Base-by-base conservation (phyloP, 2,329 filamentous ascomycete species). In the Calcarisporium arbuscula region DNA sequence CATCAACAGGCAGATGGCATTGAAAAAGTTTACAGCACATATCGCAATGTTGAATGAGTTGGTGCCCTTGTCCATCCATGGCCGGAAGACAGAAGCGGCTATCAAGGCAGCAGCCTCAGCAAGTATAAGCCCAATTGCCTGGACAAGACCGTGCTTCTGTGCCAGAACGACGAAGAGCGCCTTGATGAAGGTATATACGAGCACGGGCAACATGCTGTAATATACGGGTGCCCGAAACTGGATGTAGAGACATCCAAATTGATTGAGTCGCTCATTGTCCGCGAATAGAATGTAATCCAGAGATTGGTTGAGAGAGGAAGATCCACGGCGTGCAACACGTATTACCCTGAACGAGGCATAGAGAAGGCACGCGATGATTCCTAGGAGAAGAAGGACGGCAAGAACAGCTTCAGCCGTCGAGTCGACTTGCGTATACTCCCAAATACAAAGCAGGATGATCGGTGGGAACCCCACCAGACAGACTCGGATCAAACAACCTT, bases 21-120 rank as follows among this genome's bases (percentile, higher is more conserved):
- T 36, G 14, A 40, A 19, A 30, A 35, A 94, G 69, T 94, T 94
- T 61, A 94, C 72, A 28, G 77, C 81, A 41, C 79, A 82, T 51
- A 95, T 95, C 39, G 86, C 75, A 53, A 95, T 94, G 66, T 95
- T 95, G 73, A 94, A 94, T 29, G 81, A 80, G 61, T 95, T 95
- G 42, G 86, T 94, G 65, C 88, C 89, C 76, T 94, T 94, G 71
- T 95, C 89, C 89, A 95, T 95, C 82, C 86, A 95, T 14, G 89
- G 89, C 40, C 85, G 80, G 47, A 95, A 65, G 35, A 94, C 80
- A 40, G 78, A 82, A 35, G 87, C 78, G 18, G 65, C 77, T 49
- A 94, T 81, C 41, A 95, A 70, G 49, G 83, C 80, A 35, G 62
- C 74, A 3, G 81, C 81, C 61, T 95, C 88, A 36, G 95, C 78